Evolutionary conservation across 2,329 filamentous ascomycete genomes (phyloP).

Genomic region (Colletotrichum spaethianum): DNA sequence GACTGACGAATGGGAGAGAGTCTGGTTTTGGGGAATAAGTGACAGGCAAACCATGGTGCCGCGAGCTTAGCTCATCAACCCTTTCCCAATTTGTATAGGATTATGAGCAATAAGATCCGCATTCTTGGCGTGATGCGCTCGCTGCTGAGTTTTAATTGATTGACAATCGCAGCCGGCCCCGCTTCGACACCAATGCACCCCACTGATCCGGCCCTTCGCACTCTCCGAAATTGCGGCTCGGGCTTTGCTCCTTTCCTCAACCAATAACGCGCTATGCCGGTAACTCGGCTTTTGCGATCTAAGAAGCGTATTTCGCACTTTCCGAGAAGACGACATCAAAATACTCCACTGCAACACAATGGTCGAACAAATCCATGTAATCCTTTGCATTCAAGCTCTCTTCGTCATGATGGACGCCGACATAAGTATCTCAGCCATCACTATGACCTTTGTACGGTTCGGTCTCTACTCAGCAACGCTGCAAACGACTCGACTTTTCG

Average conservation of each 20-base stretch:
- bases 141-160: neutral
- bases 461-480: neutral
- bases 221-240: constrained; percentile 32
- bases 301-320: constrained; percentile 14
- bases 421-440: neutral
- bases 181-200: neutral
- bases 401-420: neutral
- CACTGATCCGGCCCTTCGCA: constrained; percentile 26
- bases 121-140: neutral
- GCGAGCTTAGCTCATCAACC: constrained; percentile 10
- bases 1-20: constrained; percentile 6
- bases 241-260: neutral
- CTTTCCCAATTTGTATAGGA: neutral
- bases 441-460: neutral
- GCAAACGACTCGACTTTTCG: neutral
- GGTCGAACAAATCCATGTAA: neutral
- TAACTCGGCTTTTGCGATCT: neutral
- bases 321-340: constrained; percentile 9
- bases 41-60: neutral
- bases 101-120: neutral
- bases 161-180: neutral
- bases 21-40: neutral
- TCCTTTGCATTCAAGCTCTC: neutral
- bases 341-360: neutral
- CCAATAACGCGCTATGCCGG: neutral